phyloP scores from a whole-genome alignment of 805 yeast genomes.

The Suhomyces faveliae region DNA sequence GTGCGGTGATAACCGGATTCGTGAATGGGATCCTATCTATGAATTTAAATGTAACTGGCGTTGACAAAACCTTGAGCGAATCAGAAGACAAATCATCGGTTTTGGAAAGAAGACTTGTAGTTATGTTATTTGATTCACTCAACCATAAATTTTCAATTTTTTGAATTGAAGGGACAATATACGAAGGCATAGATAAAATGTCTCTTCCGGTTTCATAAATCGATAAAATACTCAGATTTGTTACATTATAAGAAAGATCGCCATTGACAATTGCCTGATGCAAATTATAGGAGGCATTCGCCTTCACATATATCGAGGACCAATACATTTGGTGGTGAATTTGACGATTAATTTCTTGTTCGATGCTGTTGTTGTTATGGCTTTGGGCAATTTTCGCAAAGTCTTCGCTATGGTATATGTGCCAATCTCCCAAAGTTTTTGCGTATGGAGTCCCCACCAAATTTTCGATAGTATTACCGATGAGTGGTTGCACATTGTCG shows the following conservation, averaged over 20 bases:
- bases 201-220: constrained; percentile 68
- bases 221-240: constrained; percentile 32
- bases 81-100: constrained; percentile 8
- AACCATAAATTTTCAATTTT: constrained; percentile 34
- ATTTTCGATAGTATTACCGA: constrained; percentile 24
- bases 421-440: constrained; percentile 24
- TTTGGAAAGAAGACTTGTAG: constrained; percentile 17
- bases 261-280: constrained; percentile 40
- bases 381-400: constrained; percentile 27
- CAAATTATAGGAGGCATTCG: constrained; percentile 29
- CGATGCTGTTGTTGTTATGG: constrained; percentile 17
- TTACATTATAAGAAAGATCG: constrained; percentile 26
- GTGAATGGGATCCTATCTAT: constrained; percentile 52
- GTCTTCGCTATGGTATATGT: constrained; percentile 22
- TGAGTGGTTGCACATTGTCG: constrained; percentile 23
- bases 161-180: constrained; percentile 41
- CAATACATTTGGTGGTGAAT: constrained; percentile 32
- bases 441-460: constrained; percentile 18
- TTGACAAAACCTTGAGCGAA: constrained; percentile 20
- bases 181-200: constrained; percentile 44
- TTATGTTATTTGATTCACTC: constrained; percentile 21
- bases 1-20: constrained; percentile 56
- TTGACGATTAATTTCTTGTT: constrained; percentile 17
- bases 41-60: constrained; percentile 33
- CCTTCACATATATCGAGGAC: constrained; percentile 27